Base-by-base conservation (phyloP, 306 rosid species). In the Leucaena leucocephala region DNA sequence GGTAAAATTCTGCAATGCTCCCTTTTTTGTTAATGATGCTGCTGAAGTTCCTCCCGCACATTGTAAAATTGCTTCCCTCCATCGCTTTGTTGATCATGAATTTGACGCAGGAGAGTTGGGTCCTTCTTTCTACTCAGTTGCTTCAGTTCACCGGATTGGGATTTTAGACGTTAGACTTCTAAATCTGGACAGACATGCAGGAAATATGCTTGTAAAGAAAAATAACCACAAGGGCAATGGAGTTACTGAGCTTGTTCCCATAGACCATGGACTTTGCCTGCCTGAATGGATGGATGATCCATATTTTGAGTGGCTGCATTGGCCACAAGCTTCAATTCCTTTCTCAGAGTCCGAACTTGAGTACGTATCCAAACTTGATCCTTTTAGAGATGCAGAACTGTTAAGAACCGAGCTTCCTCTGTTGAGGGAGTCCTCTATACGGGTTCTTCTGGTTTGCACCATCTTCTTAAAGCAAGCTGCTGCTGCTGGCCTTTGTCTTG, bases 211-310 rank as follows among this genome's bases (percentile, higher is more conserved):
- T 68, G 90, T 92, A 35, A 87, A 88, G 87, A 89, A 81, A 19
- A 88, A 86, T 8, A 85, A 81, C 57, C 75, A 40, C 0, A 71
- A 21, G 38, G 39, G 63, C 4, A 71, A 48, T 55, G 90, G 87
- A 44, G 84, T 13, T 50, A 76, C 86, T 54, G 93, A 92, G 45
- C 97, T 94, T 75, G 93, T 92, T 71, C 98, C 98, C 0, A 92
- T 94, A 48, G 98, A 94, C 76, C 98, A 94, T 68, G 98, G 98
- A 21, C 88, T 92, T 71, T 92, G 97, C 82, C 88, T 94, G 9
- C 98, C 97, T 14, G 98, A 94, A 81, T 92, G 97, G 95, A 80
- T 94, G 7, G 98, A 92, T 64, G 98, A 92, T 84, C 98, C 97
- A 7, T 94, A 94, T 79, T 92, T 94, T 39, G 98, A 94, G 80